These are phyloP conservation scores for Diatrype stigma DNA, from an alignment of 2,329 filamentous ascomycete genomes.

Conservation along the genomic window DNA sequence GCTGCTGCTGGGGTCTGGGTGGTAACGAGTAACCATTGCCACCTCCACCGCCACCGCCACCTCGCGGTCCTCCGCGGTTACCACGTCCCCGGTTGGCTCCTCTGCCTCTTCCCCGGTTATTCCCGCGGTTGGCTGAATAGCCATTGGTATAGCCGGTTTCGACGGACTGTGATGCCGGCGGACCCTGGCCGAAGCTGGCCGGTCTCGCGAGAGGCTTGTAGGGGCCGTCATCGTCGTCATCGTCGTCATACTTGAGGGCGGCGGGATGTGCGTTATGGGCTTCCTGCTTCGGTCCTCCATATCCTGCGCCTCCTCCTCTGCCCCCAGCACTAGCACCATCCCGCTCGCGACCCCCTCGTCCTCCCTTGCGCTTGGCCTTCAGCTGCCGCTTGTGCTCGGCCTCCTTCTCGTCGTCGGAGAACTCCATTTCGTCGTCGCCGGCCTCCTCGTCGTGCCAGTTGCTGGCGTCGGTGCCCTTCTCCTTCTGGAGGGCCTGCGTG, in stretches of 20 bases:
- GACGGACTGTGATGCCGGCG: slow-evolving; percentile 34
- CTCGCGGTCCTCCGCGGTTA: slow-evolving; percentile 37
- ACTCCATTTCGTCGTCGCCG: slow-evolving; percentile 81
- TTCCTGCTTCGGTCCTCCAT: slow-evolving; percentile 33
- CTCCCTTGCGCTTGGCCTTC: slow-evolving; percentile 60
- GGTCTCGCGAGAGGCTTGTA: slow-evolving; percentile 71
- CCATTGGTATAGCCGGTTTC: slow-evolving; percentile 36
- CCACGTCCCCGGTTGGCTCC: slow-evolving; percentile 37
- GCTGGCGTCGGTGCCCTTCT: slow-evolving; percentile 90
- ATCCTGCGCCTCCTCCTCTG: slow-evolving; percentile 30
- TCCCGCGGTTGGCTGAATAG: slow-evolving; percentile 31
- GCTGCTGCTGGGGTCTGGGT: slow-evolving; percentile 27
- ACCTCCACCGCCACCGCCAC: slow-evolving; percentile 27
- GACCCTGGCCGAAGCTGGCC: slow-evolving; percentile 52
- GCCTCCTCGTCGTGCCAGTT: slow-evolving; percentile 94
- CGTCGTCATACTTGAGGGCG: slow-evolving; percentile 64
- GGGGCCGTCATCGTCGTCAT: slow-evolving; percentile 56
- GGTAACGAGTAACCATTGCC: slow-evolving; percentile 35
- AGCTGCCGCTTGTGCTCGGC: slow-evolving; percentile 69
- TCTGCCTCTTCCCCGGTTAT: slow-evolving; percentile 44
- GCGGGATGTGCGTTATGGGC: slow-evolving; percentile 26
- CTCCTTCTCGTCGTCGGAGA: slow-evolving; percentile 95
- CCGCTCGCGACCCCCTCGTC: slow-evolving; percentile 34
- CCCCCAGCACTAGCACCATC: slow-evolving; percentile 30
- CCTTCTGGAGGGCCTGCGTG: slow-evolving; percentile 70